Evolutionary conservation across 179 eudicot species (phyloP).

Genomic region (Carnegiea gigantea): DNA sequence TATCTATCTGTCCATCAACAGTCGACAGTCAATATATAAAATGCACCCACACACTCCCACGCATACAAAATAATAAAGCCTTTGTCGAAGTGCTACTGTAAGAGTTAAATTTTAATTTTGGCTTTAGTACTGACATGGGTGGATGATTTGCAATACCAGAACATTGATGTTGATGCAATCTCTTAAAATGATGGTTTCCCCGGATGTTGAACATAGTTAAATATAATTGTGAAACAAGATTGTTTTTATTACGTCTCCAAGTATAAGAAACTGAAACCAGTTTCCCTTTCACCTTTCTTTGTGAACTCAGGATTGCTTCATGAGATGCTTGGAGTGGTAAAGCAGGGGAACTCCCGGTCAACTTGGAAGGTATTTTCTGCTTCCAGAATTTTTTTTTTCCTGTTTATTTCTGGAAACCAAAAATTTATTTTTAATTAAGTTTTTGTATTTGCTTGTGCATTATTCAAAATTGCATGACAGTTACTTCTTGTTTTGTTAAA

Average conservation of each 20-base stretch:
- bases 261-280: not conserved
- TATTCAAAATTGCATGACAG: not conserved
- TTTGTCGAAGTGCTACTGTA: not conserved
- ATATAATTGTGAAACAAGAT: not conserved
- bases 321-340: constrained; percentile 90
- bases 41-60: not conserved
- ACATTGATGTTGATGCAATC: not conserved
- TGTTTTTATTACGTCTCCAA: not conserved
- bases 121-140: not conserved
- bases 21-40: too few relatives aligned
- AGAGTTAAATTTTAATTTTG: not conserved
- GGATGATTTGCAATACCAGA: not conserved
- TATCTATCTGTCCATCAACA: not conserved
- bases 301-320: constrained; percentile 59
- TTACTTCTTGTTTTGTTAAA: not conserved
- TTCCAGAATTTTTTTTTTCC: constrained; percentile 9
- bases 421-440: not conserved
- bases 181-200: not conserved
- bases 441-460: not conserved
- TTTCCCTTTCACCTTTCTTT: not conserved
- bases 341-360: constrained; percentile 69
- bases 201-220: not conserved
- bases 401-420: not conserved
- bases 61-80: not conserved
- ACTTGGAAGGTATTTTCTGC: constrained; percentile 78